Percentiles rank a stretch among this genome's conserved stretches.
Conservation (phyloP, 2,329 filamentous ascomycete species). For the Aspergillus ruber region DNA sequence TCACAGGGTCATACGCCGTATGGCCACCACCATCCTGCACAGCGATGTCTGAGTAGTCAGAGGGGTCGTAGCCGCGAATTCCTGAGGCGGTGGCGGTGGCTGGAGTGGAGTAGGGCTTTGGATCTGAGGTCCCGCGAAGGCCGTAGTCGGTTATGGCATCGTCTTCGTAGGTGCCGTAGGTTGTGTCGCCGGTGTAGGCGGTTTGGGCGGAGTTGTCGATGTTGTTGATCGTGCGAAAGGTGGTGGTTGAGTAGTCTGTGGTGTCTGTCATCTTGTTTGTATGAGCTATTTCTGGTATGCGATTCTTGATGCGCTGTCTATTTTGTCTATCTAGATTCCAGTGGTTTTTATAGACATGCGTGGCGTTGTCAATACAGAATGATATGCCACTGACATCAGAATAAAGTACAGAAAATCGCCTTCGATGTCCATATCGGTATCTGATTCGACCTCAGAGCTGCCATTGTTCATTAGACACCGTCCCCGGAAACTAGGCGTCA, state of each 20-base stretch:
- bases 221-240: not conserved
- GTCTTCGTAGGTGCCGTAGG: constrained; percentile 7
- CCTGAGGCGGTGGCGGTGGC: constrained; percentile 11
- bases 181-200: constrained; percentile 7
- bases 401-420: not conserved
- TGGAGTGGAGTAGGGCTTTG: constrained; percentile 19
- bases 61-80: constrained; percentile 11
- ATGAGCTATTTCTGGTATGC: not conserved
- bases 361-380: not conserved
- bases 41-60: constrained; percentile 14
- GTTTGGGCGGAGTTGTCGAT: constrained; percentile 1
- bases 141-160: not conserved
- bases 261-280: constrained; percentile 5
- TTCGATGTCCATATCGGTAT: not conserved
- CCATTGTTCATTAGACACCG: not conserved
- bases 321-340: too few relatives aligned
- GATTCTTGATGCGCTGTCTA: too few relatives aligned
- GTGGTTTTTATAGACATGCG: not conserved
- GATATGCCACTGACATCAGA: not conserved
- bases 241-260: constrained; percentile 8
- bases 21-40: constrained; percentile 20
- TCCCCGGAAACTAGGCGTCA: not conserved
- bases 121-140: constrained; percentile 11
- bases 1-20: constrained; percentile 19
- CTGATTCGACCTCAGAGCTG: not conserved